Base-by-base conservation (phyloP, 1,284 basidiomycete genomes). In the Marasmius tenuissimus region DNA sequence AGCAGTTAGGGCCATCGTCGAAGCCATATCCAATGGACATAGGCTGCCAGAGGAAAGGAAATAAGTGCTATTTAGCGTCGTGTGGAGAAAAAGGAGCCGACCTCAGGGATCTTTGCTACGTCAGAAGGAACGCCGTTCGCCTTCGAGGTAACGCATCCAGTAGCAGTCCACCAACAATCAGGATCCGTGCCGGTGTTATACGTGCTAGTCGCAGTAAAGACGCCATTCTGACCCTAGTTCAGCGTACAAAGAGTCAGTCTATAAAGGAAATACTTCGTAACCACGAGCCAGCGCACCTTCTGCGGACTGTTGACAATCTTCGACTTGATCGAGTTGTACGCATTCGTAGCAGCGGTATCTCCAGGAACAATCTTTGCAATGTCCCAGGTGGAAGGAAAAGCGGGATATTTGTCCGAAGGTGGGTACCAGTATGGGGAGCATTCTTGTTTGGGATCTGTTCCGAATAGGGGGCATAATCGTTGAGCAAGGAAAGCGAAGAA, bases 1-100 rank as follows among this genome's bases (percentile, higher is more conserved):
- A 88, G 59, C 91, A 92, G 58, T 89, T 91, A 8, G 93, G 93
- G 4, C 88, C 88, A 64, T 89, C 87, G 66, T 89, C 88, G 68
- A 88, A 89, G 2, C 78, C 81, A 63, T 82, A 85, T 55, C 79
- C 88, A 62, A 89, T 83, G 20, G 87, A 87, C 63, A 78, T 75
- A 66, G 88, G 87, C 80, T 83, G 57, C 12, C 48, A 47, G 33
- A 45, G 33, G 3, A 52, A 22, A 40, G 18, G 16, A 45, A 12
- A 49, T 48, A 1, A 51, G 27, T 27, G 27, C 27, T 27, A 4
- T 27, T 27, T 4, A 2, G 27, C 4, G 27, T 27, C 2, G 2
- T 27, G 27, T 27, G 27, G 10, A 9, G 10, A 34, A 34, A 34
- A 54, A 14, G 18, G 34, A 9, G 42, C 68, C 45, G 34, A 82